A percentile compares a stretch with the other conserved stretches of the same genome.
phyloP scores from a whole-genome alignment of 1,284 basidiomycete genomes.

The Naganishia albida region DNA sequence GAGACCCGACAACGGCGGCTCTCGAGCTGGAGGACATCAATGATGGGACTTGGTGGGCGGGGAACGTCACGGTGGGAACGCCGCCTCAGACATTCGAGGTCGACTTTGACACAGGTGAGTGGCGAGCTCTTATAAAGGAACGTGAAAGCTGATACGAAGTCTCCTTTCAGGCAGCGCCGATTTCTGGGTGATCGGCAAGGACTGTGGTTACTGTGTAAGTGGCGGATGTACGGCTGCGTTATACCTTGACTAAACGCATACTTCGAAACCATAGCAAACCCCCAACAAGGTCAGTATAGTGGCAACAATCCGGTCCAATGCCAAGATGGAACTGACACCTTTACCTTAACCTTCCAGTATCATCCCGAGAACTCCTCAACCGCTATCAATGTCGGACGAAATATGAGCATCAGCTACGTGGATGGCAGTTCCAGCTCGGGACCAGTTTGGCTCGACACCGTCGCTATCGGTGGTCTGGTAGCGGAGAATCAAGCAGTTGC shows the following conservation, averaged over 20 bases:
- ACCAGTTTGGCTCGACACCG: slow-evolving; percentile 21
- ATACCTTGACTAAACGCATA: neutral
- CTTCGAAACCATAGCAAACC: neutral
- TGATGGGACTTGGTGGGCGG: slow-evolving; percentile 27
- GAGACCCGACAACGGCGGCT: slow-evolving; percentile 5
- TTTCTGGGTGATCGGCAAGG: slow-evolving; percentile 19
- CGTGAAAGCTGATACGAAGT: neutral
- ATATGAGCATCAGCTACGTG: slow-evolving; percentile 28
- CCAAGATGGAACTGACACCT: neutral
- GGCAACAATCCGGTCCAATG: neutral
- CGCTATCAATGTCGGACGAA: neutral
- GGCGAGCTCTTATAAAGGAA: too few species aligned
- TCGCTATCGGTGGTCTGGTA: slow-evolving; percentile 12
- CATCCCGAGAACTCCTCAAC: slow-evolving; percentile 25
- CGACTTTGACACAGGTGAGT: slow-evolving; percentile 28
- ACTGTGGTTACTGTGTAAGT: slow-evolving; percentile 29
- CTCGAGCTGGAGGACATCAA: neutral
- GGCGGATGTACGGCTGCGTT: neutral
- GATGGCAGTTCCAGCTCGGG: slow-evolving; percentile 18
- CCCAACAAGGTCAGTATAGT: slow-evolving; percentile 8
- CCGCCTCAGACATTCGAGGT: slow-evolving; percentile 20
- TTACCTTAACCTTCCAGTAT: slow-evolving; percentile 11
- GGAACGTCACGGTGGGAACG: slow-evolving; percentile 26
- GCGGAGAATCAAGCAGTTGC: slow-evolving; percentile 25
- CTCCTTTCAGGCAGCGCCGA: slow-evolving; percentile 2